Percentiles rank a stretch among this genome's conserved stretches.
Evolutionary conservation across 2,329 filamentous ascomycete genomes (phyloP).

Genomic region (Scytalidium sp.): DNA sequence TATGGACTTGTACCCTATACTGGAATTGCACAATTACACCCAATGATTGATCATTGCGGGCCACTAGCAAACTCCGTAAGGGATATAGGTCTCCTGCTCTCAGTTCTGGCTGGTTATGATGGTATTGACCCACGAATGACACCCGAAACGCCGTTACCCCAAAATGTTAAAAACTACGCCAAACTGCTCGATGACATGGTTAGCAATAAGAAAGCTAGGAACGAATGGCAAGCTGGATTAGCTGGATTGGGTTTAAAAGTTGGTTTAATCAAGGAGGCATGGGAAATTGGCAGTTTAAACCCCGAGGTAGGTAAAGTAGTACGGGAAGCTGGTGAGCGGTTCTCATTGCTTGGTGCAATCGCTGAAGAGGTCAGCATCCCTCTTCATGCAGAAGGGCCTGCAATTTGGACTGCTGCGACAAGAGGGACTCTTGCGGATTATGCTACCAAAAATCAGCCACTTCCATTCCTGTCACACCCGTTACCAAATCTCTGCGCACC

Average conservation of each 20-base stretch:
- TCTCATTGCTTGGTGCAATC: constrained; percentile 41
- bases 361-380: constrained; percentile 49
- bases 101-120: constrained; percentile 42
- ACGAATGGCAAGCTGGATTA: no score
- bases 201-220: constrained; percentile 20
- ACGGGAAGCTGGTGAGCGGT: constrained; percentile 33
- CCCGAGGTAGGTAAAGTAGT: constrained; percentile 34
- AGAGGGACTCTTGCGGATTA: constrained; percentile 37
- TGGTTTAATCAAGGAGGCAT: constrained; percentile 41
- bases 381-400: constrained; percentile 39
- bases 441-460: constrained; percentile 18
- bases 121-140: constrained; percentile 38
- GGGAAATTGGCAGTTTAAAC: constrained; percentile 31
- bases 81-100: constrained; percentile 37
- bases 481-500: constrained; percentile 34
- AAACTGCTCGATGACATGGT: constrained; percentile 6
- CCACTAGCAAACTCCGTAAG: constrained; percentile 35
- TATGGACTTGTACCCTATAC: constrained; percentile 7
- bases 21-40: constrained; percentile 40
- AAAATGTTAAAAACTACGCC: constrained; percentile 16
- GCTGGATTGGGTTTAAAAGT: constrained; percentile 32
- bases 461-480: neutral
- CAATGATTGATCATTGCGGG: constrained; percentile 46
- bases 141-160: constrained; percentile 29
- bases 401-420: constrained; percentile 45